Percentiles rank a stretch among this genome's conserved stretches.
These are phyloP conservation scores for Bromus sterilis DNA, from an alignment of 176 grass and related monocot species.

Conservation along the genomic window DNA sequence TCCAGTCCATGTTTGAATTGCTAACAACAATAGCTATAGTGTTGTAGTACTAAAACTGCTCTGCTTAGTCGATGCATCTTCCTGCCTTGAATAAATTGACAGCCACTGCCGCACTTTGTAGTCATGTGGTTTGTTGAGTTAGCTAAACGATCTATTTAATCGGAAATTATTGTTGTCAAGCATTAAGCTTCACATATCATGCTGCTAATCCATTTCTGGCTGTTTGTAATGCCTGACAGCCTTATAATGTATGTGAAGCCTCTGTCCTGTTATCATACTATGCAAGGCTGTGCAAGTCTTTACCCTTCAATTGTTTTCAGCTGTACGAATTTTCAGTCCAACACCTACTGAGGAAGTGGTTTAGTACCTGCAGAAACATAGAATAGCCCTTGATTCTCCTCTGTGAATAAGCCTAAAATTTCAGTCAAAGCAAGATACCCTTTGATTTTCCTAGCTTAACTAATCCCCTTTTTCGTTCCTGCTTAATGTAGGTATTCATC, in stretches of 20 bases:
- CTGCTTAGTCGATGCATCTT: background rate
- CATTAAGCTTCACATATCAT: background rate
- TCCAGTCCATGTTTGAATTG: slow-evolving; percentile 8
- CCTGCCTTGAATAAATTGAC: slow-evolving; percentile 12
- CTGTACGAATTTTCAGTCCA: background rate
- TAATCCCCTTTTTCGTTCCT: background rate
- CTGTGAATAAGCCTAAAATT: background rate
- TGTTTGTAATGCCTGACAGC: no score
- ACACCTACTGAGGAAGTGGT: background rate
- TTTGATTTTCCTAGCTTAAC: background rate
- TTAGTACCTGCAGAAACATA: background rate
- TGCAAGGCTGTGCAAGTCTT: background rate
- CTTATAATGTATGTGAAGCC: background rate
- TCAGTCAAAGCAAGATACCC: no score
- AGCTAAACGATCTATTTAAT: background rate
- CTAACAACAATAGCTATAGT: background rate
- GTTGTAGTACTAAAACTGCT: background rate
- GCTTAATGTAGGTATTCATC: slow-evolving; percentile 69
- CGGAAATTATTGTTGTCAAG: background rate
- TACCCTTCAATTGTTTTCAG: slow-evolving; percentile 8
- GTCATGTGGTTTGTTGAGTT: background rate
- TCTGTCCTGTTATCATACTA: background rate
- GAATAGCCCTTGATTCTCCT: background rate
- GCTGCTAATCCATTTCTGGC: background rate
- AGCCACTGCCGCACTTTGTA: background rate